Conservation (phyloP, 2,329 filamentous ascomycete species). For the Hypoxylon sp. region DNA sequence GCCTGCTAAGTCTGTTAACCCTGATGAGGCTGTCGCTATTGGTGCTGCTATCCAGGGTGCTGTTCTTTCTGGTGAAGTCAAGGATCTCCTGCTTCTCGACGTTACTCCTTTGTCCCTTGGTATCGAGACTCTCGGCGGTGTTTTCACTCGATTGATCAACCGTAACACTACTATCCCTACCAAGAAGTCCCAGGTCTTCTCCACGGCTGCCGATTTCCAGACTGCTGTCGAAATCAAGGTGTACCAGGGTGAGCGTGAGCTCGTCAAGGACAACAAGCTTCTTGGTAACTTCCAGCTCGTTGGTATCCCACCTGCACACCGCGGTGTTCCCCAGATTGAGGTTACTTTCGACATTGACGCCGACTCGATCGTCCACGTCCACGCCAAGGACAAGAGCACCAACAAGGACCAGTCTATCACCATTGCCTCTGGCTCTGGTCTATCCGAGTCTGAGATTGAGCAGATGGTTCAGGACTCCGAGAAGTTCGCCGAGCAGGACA, state of each 20-base stretch:
- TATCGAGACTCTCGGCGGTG: constrained; percentile 98
- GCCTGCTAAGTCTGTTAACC: constrained; percentile 98
- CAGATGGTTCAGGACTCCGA: constrained; percentile 98
- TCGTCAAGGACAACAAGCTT: constrained; percentile 98
- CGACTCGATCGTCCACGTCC: constrained; percentile 97
- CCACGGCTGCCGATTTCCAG: constrained; percentile 97
- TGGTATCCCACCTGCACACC: constrained; percentile 94
- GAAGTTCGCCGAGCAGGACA: constrained; percentile 94
- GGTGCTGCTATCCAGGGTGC: constrained; percentile 98
- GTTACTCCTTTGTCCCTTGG: constrained; percentile 96
- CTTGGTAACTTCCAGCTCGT: constrained; percentile 99
- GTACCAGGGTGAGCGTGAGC: constrained; percentile 99
- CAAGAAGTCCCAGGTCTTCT: constrained; percentile 99
- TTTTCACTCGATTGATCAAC: constrained; percentile 98
- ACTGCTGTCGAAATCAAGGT: constrained; percentile 99
- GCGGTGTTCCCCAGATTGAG: constrained; percentile 95
- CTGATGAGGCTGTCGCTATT: constrained; percentile 97
- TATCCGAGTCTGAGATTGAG: constrained; percentile 94
- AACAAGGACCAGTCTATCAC: constrained; percentile 99
- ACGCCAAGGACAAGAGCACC: constrained; percentile 99
- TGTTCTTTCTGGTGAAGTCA: constrained; percentile 96
- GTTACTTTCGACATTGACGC: constrained; percentile 99
- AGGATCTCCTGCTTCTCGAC: constrained; percentile 93
- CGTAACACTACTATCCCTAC: constrained; percentile 99
- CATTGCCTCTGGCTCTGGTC: constrained; percentile 96